Base-by-base conservation (phyloP, 306 rosid genomes). In the Glycine soja region DNA sequence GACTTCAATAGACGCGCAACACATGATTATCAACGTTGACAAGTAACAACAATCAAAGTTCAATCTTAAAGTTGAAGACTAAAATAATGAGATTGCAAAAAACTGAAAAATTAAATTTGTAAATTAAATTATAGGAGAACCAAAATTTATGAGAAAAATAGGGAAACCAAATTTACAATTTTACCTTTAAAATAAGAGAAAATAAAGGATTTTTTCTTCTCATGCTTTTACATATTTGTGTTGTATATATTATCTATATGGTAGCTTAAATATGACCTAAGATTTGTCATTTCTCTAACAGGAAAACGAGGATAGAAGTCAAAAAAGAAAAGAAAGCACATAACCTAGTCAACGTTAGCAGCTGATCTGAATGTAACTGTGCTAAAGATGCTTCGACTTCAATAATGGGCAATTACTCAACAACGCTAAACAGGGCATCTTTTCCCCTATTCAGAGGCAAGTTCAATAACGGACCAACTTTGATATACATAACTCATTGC, bases 401-500 rank as follows among this genome's bases (percentile, higher is more conserved):
- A 42, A 24, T 52, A 79, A 45, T 18, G 14, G 71, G 75, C 5
- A 66, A 70, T 43, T 83, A 82, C 75, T 58, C 36, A 30, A 3
- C 59, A 79, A 76, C 84, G 75, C 70, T 50, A 67, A 57, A 64
- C 57, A 18, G 50, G 80, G 46, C 9, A 74, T 64, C 80, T 74
- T 77, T 83, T 66, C 50, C 16, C 74, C 40, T 3, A 10, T 42
- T 50, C 8, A 48, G 66, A 56, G 59, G 15, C 70, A 68, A 72
- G n/a, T 30, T 42, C 4, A 45, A 34, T 19, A 4, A 14, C 88
- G 82, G 84, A 68, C 81, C 87, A 80, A 65, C 59, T 74, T 67
- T 18, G 54, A 42, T 12, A 38, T 36, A 65, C 19, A 71, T 42
- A 83, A 63, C 59, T 76, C 64, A 74, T 12, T 79, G 34, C 59